These are phyloP conservation scores for Auricularia sp. DNA, from an alignment of 768 basidiomycete species.

Conservation along the genomic window DNA sequence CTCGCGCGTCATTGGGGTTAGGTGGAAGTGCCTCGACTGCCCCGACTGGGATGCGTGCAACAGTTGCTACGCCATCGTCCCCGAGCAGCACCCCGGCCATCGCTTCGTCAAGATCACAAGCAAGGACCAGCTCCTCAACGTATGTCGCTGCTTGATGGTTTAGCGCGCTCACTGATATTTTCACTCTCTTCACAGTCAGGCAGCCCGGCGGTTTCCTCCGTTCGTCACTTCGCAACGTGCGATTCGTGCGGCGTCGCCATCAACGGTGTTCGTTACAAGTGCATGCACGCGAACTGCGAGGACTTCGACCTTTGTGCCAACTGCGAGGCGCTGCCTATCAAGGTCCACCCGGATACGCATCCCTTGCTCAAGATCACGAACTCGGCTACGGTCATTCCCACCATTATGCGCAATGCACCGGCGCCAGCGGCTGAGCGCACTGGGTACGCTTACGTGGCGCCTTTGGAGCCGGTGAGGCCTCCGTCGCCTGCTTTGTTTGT, in stretches of 20 bases:
- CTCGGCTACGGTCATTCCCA: constrained; percentile 36
- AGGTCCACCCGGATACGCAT: constrained; percentile 61
- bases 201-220: neutral
- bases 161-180: neutral
- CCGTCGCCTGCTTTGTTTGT: too few relatives aligned
- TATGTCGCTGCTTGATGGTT: constrained; percentile 13
- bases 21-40: constrained; percentile 77
- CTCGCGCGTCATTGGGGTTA: constrained; percentile 52
- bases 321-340: constrained; percentile 74
- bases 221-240: constrained; percentile 29
- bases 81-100: constrained; percentile 68
- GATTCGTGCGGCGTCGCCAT: constrained; percentile 50
- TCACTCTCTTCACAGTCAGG: neutral
- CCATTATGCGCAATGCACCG: neutral
- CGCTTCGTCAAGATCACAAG: constrained; percentile 55
- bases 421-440: too few relatives aligned
- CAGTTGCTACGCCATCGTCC: constrained; percentile 61
- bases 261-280: constrained; percentile 67
- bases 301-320: constrained; percentile 73
- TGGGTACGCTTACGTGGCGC: too few relatives aligned
- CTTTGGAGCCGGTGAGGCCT: too few relatives aligned
- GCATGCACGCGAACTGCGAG: constrained; percentile 65
- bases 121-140: constrained; percentile 46
- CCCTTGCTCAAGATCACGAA: constrained; percentile 65
- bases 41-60: constrained; percentile 79